Percentiles rank a stretch among this genome's conserved stretches.
These are phyloP conservation scores for Geotrichum fermentans DNA, from an alignment of 1,139 yeast genomes.

Conservation along the genomic window DNA sequence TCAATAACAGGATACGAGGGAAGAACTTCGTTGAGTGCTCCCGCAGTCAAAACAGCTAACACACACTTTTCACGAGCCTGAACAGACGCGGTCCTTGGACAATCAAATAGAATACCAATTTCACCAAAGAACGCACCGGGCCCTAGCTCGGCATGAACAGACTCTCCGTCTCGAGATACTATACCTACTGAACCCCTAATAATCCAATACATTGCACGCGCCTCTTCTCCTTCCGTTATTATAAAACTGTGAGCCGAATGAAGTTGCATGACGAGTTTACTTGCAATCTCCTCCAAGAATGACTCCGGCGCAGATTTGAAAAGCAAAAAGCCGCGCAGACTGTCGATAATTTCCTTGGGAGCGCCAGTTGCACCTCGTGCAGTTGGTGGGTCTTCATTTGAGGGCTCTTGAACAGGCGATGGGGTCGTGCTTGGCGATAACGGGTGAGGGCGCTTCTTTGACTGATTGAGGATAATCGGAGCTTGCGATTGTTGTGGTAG, in stretches of 20 bases:
- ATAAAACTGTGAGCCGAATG: conserved; percentile 65
- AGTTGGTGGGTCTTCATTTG: background rate
- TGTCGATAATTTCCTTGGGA: conserved; percentile 44
- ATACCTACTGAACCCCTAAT: conserved; percentile 68
- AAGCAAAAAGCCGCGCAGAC: conserved; percentile 55
- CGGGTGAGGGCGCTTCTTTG: conserved; percentile 2
- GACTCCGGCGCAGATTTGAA: conserved; percentile 62
- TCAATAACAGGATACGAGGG: conserved; percentile 62
- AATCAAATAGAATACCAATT: conserved; percentile 66
- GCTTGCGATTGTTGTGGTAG: too few species aligned
- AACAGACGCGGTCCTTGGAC: conserved; percentile 76
- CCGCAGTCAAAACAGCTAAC: conserved; percentile 63
- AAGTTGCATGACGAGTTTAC: conserved; percentile 54
- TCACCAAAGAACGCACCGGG: conserved; percentile 75
- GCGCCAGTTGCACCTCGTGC: background rate
- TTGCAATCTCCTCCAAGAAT: conserved; percentile 56
- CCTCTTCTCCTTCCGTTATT: conserved; percentile 65
- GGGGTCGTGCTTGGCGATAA: conserved; percentile 7
- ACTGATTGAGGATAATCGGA: background rate
- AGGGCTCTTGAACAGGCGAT: conserved; percentile 5
- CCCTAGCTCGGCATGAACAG: conserved; percentile 61
- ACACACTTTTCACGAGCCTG: conserved; percentile 65
- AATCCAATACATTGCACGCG: conserved; percentile 78
- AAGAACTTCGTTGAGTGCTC: conserved; percentile 54
- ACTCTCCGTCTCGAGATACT: conserved; percentile 70